Evolutionary conservation across 208 protist genomes (phyloP).

Genomic region (Eutreptiella sp.): DNA sequence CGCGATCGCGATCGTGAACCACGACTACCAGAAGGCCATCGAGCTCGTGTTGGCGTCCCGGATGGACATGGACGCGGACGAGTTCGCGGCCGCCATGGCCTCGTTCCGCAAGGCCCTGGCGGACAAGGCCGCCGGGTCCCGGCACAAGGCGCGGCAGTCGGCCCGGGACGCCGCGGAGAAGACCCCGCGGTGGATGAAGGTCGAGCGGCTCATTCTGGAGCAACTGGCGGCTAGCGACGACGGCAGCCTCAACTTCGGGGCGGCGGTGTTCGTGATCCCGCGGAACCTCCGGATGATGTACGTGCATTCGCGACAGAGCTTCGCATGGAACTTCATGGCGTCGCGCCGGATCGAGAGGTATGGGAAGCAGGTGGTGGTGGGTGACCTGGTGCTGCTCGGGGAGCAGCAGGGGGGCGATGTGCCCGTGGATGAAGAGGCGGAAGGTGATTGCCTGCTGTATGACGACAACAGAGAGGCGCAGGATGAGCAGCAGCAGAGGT

Average conservation of each 20-base stretch:
- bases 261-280: constrained; percentile 61
- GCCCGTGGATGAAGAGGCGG: constrained; percentile 50
- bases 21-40: constrained; percentile 56
- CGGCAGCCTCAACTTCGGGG: constrained; percentile 55
- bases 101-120: too few species aligned
- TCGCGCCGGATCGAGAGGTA: constrained; percentile 57
- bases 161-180: constrained; percentile 31
- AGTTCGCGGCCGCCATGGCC: constrained; percentile 28
- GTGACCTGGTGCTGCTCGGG: constrained; percentile 61
- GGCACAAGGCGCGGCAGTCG: constrained; percentile 45
- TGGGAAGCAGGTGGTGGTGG: constrained; percentile 41
- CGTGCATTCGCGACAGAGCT: constrained; percentile 84
- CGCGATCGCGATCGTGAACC: constrained; percentile 62
- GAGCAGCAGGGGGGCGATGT: constrained; percentile 26
- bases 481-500: not conserved
- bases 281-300: constrained; percentile 79
- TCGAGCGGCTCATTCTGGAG: constrained; percentile 70
- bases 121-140: not conserved
- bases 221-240: constrained; percentile 53
- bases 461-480: not conserved
- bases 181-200: constrained; percentile 60
- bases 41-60: constrained; percentile 61
- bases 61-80: constrained; percentile 46
- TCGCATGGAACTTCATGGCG: constrained; percentile 84
- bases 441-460: constrained; percentile 7